phyloP scores from a whole-genome alignment of 768 basidiomycete species.

The Rhizopogon salebrosus region DNA sequence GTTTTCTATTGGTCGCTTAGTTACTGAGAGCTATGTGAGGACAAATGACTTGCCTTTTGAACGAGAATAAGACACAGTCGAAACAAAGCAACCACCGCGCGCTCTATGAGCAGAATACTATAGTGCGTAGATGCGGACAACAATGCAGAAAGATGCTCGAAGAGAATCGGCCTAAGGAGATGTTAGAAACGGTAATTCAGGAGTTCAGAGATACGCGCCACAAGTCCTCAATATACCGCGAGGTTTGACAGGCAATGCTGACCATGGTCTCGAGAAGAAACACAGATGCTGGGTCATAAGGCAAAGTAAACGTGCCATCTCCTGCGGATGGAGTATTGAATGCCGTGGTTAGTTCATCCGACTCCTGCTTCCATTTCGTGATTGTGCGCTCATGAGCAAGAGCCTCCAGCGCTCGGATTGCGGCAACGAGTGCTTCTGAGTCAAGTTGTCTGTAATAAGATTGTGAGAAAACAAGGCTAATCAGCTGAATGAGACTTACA shows the following conservation, averaged over 20 bases:
- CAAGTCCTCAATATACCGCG: conserved; percentile 77
- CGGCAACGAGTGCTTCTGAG: conserved; percentile 74
- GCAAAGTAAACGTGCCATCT: conserved; percentile 51
- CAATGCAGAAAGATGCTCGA: conserved; percentile 85
- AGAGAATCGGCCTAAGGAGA: conserved; percentile 77
- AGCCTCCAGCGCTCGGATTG: conserved; percentile 80
- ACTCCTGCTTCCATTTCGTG: conserved; percentile 66
- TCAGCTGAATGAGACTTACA: conserved; percentile 47
- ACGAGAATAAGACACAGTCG: conserved; percentile 81
- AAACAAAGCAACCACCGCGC: conserved; percentile 86
- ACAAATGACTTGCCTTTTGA: conserved; percentile 50
- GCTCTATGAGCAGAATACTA: conserved; percentile 86
- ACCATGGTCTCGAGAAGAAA: conserved; percentile 95
- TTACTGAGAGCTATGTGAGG: neutral
- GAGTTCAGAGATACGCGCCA: conserved; percentile 51
- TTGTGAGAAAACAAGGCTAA: conserved; percentile 6
- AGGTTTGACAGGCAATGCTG: conserved; percentile 75
- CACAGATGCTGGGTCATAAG: conserved; percentile 94
- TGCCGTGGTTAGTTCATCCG: conserved; percentile 48
- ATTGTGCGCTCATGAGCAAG: conserved; percentile 88
- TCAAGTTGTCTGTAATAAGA: conserved; percentile 59
- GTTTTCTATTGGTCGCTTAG: conserved; percentile 44
- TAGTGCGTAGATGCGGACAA: conserved; percentile 75
- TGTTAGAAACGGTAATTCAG: conserved; percentile 2
- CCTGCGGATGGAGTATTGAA: conserved; percentile 28